Percentiles rank a stretch among this genome's conserved stretches.
These are phyloP conservation scores for Parasarocladium wereldwijsianum DNA, from an alignment of 2,329 filamentous ascomycete genomes.

Conservation along the genomic window DNA sequence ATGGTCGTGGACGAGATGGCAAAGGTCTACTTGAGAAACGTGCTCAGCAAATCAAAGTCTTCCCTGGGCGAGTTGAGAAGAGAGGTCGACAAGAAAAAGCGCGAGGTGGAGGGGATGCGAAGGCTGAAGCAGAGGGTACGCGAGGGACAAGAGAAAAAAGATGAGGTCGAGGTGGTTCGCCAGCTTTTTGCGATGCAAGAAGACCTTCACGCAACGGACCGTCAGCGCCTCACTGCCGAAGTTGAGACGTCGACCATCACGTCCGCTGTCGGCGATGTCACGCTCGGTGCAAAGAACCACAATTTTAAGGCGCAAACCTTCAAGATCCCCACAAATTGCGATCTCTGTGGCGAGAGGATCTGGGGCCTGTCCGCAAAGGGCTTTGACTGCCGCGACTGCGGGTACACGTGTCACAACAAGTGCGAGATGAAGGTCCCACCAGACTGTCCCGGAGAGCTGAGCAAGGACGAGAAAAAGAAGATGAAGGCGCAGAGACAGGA, in stretches of 20 bases:
- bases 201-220: constrained; percentile 68
- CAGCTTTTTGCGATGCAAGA: constrained; percentile 78
- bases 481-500: constrained; percentile 77
- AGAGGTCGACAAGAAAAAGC: constrained; percentile 73
- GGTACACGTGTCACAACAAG: constrained; percentile 96
- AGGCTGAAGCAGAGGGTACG: constrained; percentile 59
- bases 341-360: constrained; percentile 89
- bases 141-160: constrained; percentile 74
- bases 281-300: constrained; percentile 83
- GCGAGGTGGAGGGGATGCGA: constrained; percentile 70
- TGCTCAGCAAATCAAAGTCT: constrained; percentile 78
- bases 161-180: constrained; percentile 73
- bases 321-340: constrained; percentile 97
- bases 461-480: constrained; percentile 91
- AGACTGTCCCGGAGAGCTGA: constrained; percentile 85
- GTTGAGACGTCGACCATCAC: constrained; percentile 90
- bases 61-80: constrained; percentile 66
- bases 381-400: constrained; percentile 89
- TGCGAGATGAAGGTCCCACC: constrained; percentile 98
- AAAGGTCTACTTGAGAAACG: constrained; percentile 81
- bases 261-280: constrained; percentile 81
- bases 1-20: constrained; percentile 80
- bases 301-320: constrained; percentile 99
- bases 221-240: constrained; percentile 73
- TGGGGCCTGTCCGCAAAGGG: constrained; percentile 96